These are phyloP conservation scores for Linnemannia hyalina DNA, from an alignment of 192 early-diverging fungal genomes.

Conservation along the genomic window DNA sequence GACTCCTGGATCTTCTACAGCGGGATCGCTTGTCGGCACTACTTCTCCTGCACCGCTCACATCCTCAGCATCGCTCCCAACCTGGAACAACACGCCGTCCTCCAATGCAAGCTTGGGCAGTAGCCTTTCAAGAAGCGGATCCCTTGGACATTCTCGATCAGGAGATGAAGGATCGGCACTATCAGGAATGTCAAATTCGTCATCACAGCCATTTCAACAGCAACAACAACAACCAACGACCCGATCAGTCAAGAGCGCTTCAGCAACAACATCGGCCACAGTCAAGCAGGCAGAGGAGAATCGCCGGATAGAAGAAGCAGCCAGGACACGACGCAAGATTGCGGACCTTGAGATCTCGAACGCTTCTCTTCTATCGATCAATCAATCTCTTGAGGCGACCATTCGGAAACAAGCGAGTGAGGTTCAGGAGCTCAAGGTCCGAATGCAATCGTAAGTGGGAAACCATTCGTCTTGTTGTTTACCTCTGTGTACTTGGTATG, in stretches of 20 bases:
- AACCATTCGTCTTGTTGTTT: not conserved
- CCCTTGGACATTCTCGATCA: not conserved
- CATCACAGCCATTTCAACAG: not conserved
- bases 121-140: constrained; percentile 4
- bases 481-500: not conserved
- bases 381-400: constrained; percentile 64
- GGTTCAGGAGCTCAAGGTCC: constrained; percentile 60
- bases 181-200: constrained; percentile 4
- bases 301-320: constrained; percentile 37
- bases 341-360: constrained; percentile 71
- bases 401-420: constrained; percentile 62
- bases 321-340: constrained; percentile 60
- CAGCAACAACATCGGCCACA: constrained; percentile 1
- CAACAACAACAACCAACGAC: constrained; percentile 8
- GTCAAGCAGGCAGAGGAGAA: constrained; percentile 36
- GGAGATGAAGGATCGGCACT: constrained; percentile 29
- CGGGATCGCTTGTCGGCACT: constrained; percentile 4
- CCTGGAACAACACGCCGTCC: not conserved
- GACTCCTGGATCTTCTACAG: constrained; percentile 7
- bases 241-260: constrained; percentile 16
- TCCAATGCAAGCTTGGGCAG: not conserved
- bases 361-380: constrained; percentile 61
- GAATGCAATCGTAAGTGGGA: constrained; percentile 48
- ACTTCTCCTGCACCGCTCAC: not conserved
- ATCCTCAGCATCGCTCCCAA: not conserved